Base-by-base conservation (phyloP, 1,284 basidiomycete genomes). In the Melanopsichium pennsylvanicum region DNA sequence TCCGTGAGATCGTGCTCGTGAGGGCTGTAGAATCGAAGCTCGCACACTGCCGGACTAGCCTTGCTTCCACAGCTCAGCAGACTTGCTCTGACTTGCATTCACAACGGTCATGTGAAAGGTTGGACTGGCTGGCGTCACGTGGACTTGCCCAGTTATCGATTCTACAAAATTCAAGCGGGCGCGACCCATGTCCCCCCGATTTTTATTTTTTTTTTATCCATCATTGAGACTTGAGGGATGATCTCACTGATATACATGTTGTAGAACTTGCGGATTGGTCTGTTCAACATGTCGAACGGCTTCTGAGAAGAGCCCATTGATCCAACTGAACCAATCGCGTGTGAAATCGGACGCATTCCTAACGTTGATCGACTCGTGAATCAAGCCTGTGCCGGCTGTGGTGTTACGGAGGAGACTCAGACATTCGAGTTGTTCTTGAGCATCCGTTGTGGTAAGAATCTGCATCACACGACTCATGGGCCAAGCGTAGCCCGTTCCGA, bases 331-430 rank as follows among this genome's bases (percentile, higher is more conserved):
- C 67, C 68, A 74, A 10, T 48, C 42, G 8, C 73, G 13, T 2
- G 72, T 75, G 39, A 64, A 76, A 25, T 76, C 66, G n/a, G 54
- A 54, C 1, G 70, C 51, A 35, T 76, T 72, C 18, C 45, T 21
- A 12, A 72, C 69, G 38, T 76, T 68, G 63, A 76, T 67, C 27
- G 41, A 52, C 31, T 77, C 72, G 36, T 77, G 75, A 25, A 77
- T 76, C 18, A 77, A 21, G 0, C 68, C 74, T 9, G 74, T 77
- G 0, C 71, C 73, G 5, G 72, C 75, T 1, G 75, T 76, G 4
- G 68, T 70, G 18, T 59, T 60, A 19, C 72, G 43, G n/a, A 76
- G 47, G 15, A 59, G 29, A n/a, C 41, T 47, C 11, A 77, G 33
- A 1, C 69, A 69, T 0, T 52, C 50, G 9, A 57, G 36, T 26